phyloP scores from a whole-genome alignment of 495 filamentous ascomycete genomes.

The Xylaria telfairii region DNA sequence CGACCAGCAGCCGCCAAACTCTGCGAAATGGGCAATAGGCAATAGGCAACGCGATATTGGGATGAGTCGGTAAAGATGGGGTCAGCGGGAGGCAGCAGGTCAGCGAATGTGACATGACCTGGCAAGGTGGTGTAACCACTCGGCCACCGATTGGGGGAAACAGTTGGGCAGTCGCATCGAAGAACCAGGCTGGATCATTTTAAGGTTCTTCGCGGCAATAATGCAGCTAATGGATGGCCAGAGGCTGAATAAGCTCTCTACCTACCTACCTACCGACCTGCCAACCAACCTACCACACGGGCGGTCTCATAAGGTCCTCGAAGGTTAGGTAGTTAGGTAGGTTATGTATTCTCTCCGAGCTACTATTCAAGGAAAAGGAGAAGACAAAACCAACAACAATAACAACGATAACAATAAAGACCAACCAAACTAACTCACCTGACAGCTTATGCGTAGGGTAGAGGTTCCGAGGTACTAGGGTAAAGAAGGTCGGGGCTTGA shows the following conservation, averaged over 20 bases:
- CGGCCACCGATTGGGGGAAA: slow-evolving; percentile 26
- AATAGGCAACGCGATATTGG: slow-evolving; percentile 15
- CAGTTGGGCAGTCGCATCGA: neutral
- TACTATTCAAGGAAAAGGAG: neutral
- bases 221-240: neutral
- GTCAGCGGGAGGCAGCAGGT: slow-evolving; percentile 15
- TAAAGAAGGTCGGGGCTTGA: neutral
- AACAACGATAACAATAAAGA: neutral
- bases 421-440: neutral
- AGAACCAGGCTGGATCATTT: neutral
- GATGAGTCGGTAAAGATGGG: slow-evolving; percentile 10
- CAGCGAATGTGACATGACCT: slow-evolving; percentile 20
- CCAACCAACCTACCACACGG: no score
- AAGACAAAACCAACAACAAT: neutral
- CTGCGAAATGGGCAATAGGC: slow-evolving; percentile 1
- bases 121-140: slow-evolving; percentile 24
- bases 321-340: neutral
- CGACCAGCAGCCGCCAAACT: slow-evolving; percentile 3
- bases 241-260: slow-evolving; percentile 11
- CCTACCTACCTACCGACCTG: neutral
- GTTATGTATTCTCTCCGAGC: neutral
- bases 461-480: neutral
- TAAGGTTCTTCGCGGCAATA: neutral
- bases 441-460: no score
- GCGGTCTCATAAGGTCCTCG: neutral